Base-by-base conservation (phyloP, 78 protist genomes). In the Isochrysis galbana region DNA sequence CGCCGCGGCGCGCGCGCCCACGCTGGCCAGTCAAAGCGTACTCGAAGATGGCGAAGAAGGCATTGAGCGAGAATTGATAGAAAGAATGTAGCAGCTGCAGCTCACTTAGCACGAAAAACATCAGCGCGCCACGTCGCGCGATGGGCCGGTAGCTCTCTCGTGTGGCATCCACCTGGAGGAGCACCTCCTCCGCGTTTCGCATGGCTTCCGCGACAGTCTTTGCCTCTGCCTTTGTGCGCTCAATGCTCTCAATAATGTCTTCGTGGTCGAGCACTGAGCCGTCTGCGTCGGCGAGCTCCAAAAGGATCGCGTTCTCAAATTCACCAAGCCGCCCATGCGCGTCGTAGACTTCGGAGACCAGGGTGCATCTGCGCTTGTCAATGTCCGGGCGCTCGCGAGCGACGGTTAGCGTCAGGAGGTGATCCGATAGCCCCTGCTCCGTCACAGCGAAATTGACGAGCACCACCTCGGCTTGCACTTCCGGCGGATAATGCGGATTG, bases 11-110 rank as follows among this genome's bases (percentile, higher is more conserved):
- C n/a, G n/a, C n/a, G n/a, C n/a, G n/a, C n/a, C n/a, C n/a, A n/a
- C 36, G 46, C 38, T 36, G 46, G 11, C 87, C 87, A 14, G 87
- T 29, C 51, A 95, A 48, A 51, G 95, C 95, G 29, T 90, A 83
- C 82, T 77, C 46, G 95, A 96, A 95, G 83, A 97, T 89, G 34
- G 72, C n/a, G 88, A 55, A 61, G 92, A 95, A 97, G 70, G 96
- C 93, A 7, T 74, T 1, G 84, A 97, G 95, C 80, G 97, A 96
- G 87, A 91, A 96, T 77, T 95, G 96, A 91, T 96, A 94, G 96
- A 96, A 95, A 72, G 93, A 45, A 84, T 96, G 93, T 44, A 97
- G 61, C 87, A 74, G 45, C 89, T 38, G 34, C 42, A 92, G 54
- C 47, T 51, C 55, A 22, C 74, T 34, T 34, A 94, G 70, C 44